A percentile compares a stretch with the other conserved stretches of the same genome.
Conservation (phyloP, 179 eudicot species). For the Sideroxylon spinosum region DNA sequence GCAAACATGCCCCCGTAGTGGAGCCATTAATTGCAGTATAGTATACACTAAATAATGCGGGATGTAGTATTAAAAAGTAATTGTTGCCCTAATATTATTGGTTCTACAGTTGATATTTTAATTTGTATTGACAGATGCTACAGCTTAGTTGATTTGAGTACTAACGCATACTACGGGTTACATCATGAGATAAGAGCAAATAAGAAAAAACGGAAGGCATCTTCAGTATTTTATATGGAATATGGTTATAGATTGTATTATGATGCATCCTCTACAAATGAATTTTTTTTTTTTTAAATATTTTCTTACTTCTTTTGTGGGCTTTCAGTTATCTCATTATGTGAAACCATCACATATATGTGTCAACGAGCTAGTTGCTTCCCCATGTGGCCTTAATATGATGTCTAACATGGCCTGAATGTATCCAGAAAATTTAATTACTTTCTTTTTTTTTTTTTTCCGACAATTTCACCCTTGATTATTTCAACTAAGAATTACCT, state of each 20-base stretch:
- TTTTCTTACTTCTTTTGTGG: neutral
- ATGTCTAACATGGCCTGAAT: neutral
- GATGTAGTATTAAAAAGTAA: neutral
- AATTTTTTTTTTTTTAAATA: no score
- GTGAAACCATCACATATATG: conserved; percentile 1
- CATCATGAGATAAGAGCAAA: neutral
- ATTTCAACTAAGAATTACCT: neutral
- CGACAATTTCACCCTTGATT: neutral
- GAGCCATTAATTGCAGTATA: neutral
- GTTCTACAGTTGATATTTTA: neutral
- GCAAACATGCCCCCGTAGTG: neutral
- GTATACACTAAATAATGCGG: neutral
- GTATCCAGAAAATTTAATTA: neutral
- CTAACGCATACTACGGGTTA: neutral
- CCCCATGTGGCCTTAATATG: neutral
- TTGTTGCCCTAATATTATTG: neutral
- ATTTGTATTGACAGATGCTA: neutral
- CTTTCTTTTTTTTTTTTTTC: neutral
- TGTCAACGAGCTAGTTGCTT: neutral
- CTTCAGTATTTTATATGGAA: neutral
- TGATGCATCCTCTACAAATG: neutral
- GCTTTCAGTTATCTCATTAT: neutral
- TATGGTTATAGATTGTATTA: neutral
- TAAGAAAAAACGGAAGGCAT: neutral
- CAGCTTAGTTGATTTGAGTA: neutral